These are phyloP conservation scores for Stagonosporopsis vannaccii DNA, from an alignment of 2,329 filamentous ascomycete species.

Conservation along the genomic window DNA sequence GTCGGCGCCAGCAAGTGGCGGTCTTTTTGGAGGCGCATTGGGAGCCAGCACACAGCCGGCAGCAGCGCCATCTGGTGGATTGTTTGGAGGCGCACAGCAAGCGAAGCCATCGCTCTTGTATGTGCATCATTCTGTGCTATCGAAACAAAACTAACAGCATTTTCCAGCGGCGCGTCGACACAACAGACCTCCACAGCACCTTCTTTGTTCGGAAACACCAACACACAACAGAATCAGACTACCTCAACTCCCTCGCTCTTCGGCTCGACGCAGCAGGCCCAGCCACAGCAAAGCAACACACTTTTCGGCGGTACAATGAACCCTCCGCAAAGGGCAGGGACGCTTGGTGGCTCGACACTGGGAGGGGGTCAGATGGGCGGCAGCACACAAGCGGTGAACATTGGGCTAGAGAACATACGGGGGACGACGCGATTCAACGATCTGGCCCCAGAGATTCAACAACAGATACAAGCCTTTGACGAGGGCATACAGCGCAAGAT, in stretches of 20 bases:
- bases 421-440: conserved; percentile 93
- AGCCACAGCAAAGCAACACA: conserved; percentile 40
- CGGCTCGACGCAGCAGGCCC: conserved; percentile 35
- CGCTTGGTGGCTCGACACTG: conserved; percentile 34
- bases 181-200: conserved; percentile 37
- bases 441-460: conserved; percentile 81
- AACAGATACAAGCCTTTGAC: conserved; percentile 79
- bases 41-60: conserved; percentile 34
- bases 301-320: conserved; percentile 45
- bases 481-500: conserved; percentile 82
- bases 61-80: conserved; percentile 39
- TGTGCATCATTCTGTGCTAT: conserved; percentile 21
- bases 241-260: conserved; percentile 44
- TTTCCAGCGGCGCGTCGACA: conserved; percentile 44
- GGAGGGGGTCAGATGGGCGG: conserved; percentile 37
- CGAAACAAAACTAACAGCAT: conserved; percentile 38
- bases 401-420: conserved; percentile 68
- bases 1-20: conserved; percentile 35
- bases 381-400: conserved; percentile 38
- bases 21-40: conserved; percentile 46
- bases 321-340: conserved; percentile 37
- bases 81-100: conserved; percentile 40
- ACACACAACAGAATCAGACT: conserved; percentile 40
- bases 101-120: conserved; percentile 50
- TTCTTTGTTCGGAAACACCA: conserved; percentile 43